Conservation (phyloP, 495 filamentous ascomycete species). For the Aspergillus carlsbadensis region DNA sequence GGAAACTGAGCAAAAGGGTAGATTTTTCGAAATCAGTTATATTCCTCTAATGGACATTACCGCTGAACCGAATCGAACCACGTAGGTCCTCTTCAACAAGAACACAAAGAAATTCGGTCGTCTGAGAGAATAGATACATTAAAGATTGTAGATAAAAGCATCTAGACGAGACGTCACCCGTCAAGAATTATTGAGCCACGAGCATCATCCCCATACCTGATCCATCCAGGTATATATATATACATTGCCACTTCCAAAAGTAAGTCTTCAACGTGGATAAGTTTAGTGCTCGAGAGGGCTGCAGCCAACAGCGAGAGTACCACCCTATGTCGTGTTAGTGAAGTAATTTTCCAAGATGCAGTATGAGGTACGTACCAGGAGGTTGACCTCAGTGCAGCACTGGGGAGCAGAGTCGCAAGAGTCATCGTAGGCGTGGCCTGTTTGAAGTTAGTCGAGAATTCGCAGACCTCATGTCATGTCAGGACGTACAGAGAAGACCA, state of each 20-base stretch:
- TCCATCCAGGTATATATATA: neutral
- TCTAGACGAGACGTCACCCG: neutral
- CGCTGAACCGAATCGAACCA: neutral
- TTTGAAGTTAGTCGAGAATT: neutral
- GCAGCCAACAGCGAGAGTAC: constrained; percentile 29
- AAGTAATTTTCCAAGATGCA: neutral
- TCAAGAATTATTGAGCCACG: neutral
- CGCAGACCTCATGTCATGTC: neutral
- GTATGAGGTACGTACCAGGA: constrained; percentile 28
- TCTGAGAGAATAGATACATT: neutral
- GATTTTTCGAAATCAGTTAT: neutral
- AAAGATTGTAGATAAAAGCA: constrained; percentile 3
- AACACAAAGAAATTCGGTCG: neutral
- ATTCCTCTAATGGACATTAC: neutral
- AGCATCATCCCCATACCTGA: neutral
- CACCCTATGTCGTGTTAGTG: constrained; percentile 19
- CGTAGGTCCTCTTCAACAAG: neutral
- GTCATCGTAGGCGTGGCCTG: constrained; percentile 30
- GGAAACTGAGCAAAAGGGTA: too few species aligned
- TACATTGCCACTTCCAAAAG: neutral
- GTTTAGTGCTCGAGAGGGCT: constrained; percentile 6
- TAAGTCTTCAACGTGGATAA: neutral
- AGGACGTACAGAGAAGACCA: constrained; percentile 34
- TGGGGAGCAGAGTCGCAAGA: constrained; percentile 25
- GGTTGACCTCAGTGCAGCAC: constrained; percentile 38